Percentiles rank a stretch among this genome's conserved stretches.
phyloP scores from a whole-genome alignment of 1,284 basidiomycete species.

The Laetiporus sulphureus region DNA sequence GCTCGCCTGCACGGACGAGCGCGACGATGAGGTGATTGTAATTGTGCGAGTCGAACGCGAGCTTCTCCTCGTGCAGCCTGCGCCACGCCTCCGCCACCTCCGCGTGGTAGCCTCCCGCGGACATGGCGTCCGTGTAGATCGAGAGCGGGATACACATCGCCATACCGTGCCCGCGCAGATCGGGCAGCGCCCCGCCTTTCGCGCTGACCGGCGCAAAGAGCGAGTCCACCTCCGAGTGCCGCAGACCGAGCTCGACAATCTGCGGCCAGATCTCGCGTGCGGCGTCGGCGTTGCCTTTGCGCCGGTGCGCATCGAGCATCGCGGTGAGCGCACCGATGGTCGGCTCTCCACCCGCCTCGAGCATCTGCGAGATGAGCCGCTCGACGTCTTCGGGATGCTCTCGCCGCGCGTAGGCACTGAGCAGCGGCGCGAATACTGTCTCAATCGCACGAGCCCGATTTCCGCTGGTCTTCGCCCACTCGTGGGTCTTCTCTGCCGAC shows the following conservation, averaged over 20 bases:
- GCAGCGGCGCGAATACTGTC: constrained; percentile 58
- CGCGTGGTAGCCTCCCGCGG: constrained; percentile 53
- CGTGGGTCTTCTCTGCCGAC: constrained; percentile 24
- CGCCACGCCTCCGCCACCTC: constrained; percentile 71
- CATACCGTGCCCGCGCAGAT: constrained; percentile 37
- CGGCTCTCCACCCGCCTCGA: constrained; percentile 46
- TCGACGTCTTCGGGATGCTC: constrained; percentile 50
- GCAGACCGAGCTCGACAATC: constrained; percentile 51
- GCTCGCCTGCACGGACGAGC: constrained; percentile 73
- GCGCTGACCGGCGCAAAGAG: constrained; percentile 25
- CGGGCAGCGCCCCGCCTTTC: constrained; percentile 10
- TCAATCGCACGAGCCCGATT: constrained; percentile 40
- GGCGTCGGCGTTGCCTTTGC: constrained; percentile 47
- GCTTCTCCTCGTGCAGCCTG: constrained; percentile 57
- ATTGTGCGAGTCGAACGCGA: constrained; percentile 85
- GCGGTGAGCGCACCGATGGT: constrained; percentile 59
- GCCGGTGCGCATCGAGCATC: constrained; percentile 75
- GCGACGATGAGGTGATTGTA: constrained; percentile 86
- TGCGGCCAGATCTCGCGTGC: constrained; percentile 67
- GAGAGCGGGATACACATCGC: constrained; percentile 77
- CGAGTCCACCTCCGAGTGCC: constrained; percentile 29
- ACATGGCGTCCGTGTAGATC: constrained; percentile 77
- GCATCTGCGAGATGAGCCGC: constrained; percentile 50
- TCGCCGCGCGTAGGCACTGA: constrained; percentile 48
- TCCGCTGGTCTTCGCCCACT: constrained; percentile 34